A percentile compares a stretch with the other conserved stretches of the same genome.
phyloP scores from a whole-genome alignment of 257 asterid genomes.

The Linaria vulgaris region DNA sequence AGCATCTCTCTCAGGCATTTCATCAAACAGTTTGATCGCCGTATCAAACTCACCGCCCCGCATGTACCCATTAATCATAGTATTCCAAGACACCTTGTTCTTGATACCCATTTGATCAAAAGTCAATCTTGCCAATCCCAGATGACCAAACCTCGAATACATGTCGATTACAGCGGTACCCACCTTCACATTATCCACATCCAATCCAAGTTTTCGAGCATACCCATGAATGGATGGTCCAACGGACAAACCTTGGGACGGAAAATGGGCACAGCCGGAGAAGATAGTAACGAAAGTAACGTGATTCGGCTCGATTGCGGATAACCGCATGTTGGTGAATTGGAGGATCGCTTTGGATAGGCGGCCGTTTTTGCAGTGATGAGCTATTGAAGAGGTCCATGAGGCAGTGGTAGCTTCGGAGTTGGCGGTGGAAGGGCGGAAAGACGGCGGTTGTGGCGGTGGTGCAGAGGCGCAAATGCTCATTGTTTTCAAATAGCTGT shows the following conservation, averaged over 20 bases:
- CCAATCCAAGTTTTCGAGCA: conserved; percentile 60
- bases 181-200: conserved; percentile 49
- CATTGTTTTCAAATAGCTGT: no score
- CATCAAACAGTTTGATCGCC: conserved; percentile 58
- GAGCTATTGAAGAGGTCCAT: conserved; percentile 74
- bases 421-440: conserved; percentile 20
- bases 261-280: conserved; percentile 67
- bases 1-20: conserved; percentile 70
- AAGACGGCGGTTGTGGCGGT: conserved; percentile 18
- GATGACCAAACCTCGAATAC: conserved; percentile 59
- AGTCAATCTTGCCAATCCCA: conserved; percentile 45
- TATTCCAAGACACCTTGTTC: conserved; percentile 77
- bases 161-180: conserved; percentile 71
- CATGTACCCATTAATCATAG: conserved; percentile 65
- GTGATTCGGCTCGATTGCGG: conserved; percentile 57
- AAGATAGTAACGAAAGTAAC: conserved; percentile 61
- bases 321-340: conserved; percentile 55
- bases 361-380: conserved; percentile 59
- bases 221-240: conserved; percentile 61
- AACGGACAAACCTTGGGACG: conserved; percentile 34
- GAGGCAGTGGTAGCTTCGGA: conserved; percentile 46
- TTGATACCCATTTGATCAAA: conserved; percentile 47
- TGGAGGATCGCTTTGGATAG: conserved; percentile 44
- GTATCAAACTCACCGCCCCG: conserved; percentile 48
- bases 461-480: conserved; percentile 17